Base-by-base conservation (phyloP, 2,329 filamentous ascomycete genomes). In the Monosporascus sp. region DNA sequence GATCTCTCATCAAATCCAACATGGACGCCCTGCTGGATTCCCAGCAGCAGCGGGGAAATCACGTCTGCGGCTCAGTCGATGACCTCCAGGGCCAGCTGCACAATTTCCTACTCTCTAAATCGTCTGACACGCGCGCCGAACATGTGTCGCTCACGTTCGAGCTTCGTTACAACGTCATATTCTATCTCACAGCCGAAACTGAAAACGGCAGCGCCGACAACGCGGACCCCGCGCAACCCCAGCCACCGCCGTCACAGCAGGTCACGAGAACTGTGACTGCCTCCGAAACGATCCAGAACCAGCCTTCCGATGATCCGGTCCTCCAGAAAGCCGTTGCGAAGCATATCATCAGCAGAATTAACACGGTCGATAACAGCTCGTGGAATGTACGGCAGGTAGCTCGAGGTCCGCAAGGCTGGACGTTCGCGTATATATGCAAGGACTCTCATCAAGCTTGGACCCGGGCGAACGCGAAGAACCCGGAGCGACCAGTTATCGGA, bases 361-460 rank as follows among this genome's bases (percentile, higher is more conserved):
- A 74, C 24, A 64, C 65, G 7, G 69, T 73, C 3, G 80, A 84
- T 56, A 69, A 68, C 15, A 79, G 79, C 57, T 65, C 64, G 0
- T 84, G 81, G 81, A 62, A 60, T 2, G 65, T 77, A 27, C 70
- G 75, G 20, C 69, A 76, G 18, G 70, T 78, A 20, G 73, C 74
- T 24, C 69, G 74, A 15, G 70, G 64, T 7, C 57, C 72, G 0
- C 74, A 79, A 45, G 79, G 80, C 5, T 83, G 80, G 80, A 72
- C 70, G 1, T 77, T 83, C 51, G 74, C 71, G 3, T 83, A 80
- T 57, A 65, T 74, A 18, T 85, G 81, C 70, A 77, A 74, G 53
- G 71, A 77, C 56, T 83, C 81, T 2, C 67, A 73, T 43, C 72
- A 75, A 56, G 71, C 73, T 37, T 84, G 81, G 81, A 70, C 64